A percentile compares a stretch with the other conserved stretches of the same genome.
These are phyloP conservation scores for Neurospora tetrasperma DNA, from an alignment of 495 filamentous ascomycete species.

Conservation along the genomic window DNA sequence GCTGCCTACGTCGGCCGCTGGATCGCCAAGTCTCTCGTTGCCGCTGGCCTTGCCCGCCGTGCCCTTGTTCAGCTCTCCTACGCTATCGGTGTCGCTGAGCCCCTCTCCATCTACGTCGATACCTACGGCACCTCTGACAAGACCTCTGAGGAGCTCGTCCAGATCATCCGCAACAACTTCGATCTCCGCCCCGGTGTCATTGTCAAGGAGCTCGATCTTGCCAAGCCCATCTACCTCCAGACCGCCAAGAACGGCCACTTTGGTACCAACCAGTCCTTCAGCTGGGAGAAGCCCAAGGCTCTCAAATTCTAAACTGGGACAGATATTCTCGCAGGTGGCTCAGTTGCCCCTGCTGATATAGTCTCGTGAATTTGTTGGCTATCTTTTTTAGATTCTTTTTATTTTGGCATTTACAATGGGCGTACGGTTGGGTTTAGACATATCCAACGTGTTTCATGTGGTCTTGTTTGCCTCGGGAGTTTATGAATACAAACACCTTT, in stretches of 20 bases:
- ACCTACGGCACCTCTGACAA: slow-evolving; percentile 70
- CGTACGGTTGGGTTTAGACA: slow-evolving; percentile 31
- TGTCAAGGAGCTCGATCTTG: slow-evolving; percentile 90
- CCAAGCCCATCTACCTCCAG: slow-evolving; percentile 93
- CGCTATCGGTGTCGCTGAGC: slow-evolving; percentile 97
- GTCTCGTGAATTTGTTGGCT: slow-evolving; percentile 19
- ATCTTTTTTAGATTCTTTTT: slow-evolving; percentile 7
- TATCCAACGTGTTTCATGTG: slow-evolving; percentile 18
- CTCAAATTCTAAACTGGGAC: slow-evolving; percentile 65
- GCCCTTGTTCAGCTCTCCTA: slow-evolving; percentile 95
- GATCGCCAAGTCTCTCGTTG: slow-evolving; percentile 96
- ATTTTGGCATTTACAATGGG: slow-evolving; percentile 17
- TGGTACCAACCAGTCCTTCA: slow-evolving; percentile 88
- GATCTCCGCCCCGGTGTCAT: slow-evolving; percentile 96
- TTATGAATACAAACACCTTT: slow-evolving; percentile 14
- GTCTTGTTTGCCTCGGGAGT: slow-evolving; percentile 19
- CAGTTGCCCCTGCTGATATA: slow-evolving; percentile 26
- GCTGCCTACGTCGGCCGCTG: slow-evolving; percentile 95
- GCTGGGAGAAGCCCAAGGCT: slow-evolving; percentile 95
- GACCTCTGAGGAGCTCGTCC: slow-evolving; percentile 70
- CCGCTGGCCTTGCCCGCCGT: slow-evolving; percentile 79
- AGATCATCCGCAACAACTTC: slow-evolving; percentile 92
- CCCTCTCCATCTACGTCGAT: slow-evolving; percentile 83
- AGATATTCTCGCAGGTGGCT: slow-evolving; percentile 23
- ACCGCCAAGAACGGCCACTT: slow-evolving; percentile 99